Conservation (phyloP, 768 basidiomycete genomes). For the Calocybe indica region DNA sequence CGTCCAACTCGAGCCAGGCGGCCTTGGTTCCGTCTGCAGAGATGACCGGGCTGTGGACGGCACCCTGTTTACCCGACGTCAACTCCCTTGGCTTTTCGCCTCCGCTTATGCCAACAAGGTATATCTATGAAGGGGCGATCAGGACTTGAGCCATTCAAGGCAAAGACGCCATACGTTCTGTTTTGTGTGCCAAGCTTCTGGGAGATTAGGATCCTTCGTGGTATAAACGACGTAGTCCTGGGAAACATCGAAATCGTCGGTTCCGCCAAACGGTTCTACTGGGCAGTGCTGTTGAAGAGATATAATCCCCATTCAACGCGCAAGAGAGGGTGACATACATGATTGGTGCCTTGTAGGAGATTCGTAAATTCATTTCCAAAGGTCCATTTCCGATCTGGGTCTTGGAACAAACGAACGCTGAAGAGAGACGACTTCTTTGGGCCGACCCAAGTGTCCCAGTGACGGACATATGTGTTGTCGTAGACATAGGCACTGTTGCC, state of each 20-base stretch:
- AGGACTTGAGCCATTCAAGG: neutral
- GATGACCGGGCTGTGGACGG: slow-evolving; percentile 69
- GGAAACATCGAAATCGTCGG: slow-evolving; percentile 76
- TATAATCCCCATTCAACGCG: neutral
- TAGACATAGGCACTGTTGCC: slow-evolving; percentile 72
- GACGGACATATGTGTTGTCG: slow-evolving; percentile 62
- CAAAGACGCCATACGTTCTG: slow-evolving; percentile 51
- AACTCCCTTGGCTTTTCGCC: slow-evolving; percentile 51
- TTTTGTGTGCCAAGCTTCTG: slow-evolving; percentile 82
- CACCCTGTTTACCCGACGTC: slow-evolving; percentile 82
- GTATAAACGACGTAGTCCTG: slow-evolving; percentile 71
- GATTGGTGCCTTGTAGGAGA: slow-evolving; percentile 58
- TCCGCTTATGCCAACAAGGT: slow-evolving; percentile 56
- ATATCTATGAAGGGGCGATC: slow-evolving; percentile 41
- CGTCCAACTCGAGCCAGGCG: slow-evolving; percentile 83
- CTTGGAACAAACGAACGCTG: slow-evolving; percentile 50
- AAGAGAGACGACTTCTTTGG: slow-evolving; percentile 72
- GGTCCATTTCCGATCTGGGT: slow-evolving; percentile 44
- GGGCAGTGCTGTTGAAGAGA: slow-evolving; percentile 49
- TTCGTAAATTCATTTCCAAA: slow-evolving; percentile 50
- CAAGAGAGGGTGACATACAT: slow-evolving; percentile 40
- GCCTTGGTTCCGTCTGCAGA: slow-evolving; percentile 60
- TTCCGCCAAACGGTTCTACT: slow-evolving; percentile 84
- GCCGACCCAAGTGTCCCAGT: slow-evolving; percentile 76
- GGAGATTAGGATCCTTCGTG: slow-evolving; percentile 75